Conservation (phyloP, 1,284 basidiomycete species). For the Cutaneotrichosporon sp. region DNA sequence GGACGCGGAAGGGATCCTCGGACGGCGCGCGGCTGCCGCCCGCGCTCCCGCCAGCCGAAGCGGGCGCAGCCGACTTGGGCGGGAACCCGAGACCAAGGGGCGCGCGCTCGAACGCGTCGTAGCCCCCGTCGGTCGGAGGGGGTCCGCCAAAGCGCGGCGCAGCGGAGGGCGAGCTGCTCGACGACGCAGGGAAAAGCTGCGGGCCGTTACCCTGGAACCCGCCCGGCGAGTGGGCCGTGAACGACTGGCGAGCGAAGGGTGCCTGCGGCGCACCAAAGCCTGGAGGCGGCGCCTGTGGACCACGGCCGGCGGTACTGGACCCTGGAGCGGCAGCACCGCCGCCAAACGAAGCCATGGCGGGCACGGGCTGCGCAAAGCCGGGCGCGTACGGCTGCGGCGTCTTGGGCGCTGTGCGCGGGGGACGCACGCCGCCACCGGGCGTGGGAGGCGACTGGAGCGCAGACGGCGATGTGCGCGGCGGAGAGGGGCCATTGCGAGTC, state of each 20-base stretch:
- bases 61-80: constrained; percentile 11
- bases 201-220: constrained; percentile 32
- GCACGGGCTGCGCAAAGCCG: constrained; percentile 12
- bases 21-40: constrained; percentile 16
- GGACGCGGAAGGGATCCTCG: constrained; percentile 34
- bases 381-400: constrained; percentile 29
- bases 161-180: constrained; percentile 25
- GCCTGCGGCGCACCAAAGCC: constrained; percentile 22
- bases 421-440: constrained; percentile 50
- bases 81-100: constrained; percentile 41
- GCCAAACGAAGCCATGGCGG: constrained; percentile 7
- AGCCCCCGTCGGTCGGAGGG: constrained; percentile 1
- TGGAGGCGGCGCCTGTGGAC: constrained; percentile 5
- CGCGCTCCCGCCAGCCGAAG: no score
- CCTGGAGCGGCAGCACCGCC: no score
- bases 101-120: constrained; percentile 14
- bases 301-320: background rate
- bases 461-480: constrained; percentile 51
- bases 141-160: constrained; percentile 22
- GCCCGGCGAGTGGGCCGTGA: constrained; percentile 21
- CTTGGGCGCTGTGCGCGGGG: constrained; percentile 25
- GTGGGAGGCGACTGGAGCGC: constrained; percentile 86
- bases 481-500: constrained; percentile 26
- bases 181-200: constrained; percentile 15
- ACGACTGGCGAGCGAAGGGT: constrained; percentile 9